These are phyloP conservation scores for Leptodermis oblonga DNA, from an alignment of 257 asterid genomes.

Conservation along the genomic window DNA sequence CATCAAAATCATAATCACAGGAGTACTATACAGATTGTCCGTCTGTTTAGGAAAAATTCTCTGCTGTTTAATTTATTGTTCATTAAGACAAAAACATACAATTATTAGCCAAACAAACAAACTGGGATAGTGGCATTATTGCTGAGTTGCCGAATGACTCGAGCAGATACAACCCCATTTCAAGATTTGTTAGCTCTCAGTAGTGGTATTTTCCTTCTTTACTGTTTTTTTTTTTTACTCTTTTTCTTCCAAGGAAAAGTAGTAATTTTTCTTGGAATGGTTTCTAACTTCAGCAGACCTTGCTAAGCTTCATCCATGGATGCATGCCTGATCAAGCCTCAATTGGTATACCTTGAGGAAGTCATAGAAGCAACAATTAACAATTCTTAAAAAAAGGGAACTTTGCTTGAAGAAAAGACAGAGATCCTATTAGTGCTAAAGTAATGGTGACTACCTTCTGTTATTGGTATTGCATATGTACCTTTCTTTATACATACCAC, in stretches of 20 bases:
- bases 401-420: background rate
- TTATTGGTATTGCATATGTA: background rate
- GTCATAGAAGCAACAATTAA: background rate
- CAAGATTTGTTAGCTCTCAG: background rate
- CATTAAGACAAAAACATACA: background rate
- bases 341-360: background rate
- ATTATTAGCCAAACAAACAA: background rate
- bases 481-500: no score
- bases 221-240: background rate
- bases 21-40: constrained; percentile 1
- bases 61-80: background rate
- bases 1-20: background rate
- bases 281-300: constrained; percentile 7
- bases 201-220: no score
- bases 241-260: background rate
- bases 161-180: background rate
- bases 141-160: background rate
- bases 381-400: background rate
- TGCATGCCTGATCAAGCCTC: background rate
- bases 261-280: no score
- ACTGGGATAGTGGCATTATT: background rate
- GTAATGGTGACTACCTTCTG: background rate
- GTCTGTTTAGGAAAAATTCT: background rate
- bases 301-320: background rate
- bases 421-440: background rate